Base-by-base conservation (phyloP, 306 rosid genomes). In the Castanea sativa region DNA sequence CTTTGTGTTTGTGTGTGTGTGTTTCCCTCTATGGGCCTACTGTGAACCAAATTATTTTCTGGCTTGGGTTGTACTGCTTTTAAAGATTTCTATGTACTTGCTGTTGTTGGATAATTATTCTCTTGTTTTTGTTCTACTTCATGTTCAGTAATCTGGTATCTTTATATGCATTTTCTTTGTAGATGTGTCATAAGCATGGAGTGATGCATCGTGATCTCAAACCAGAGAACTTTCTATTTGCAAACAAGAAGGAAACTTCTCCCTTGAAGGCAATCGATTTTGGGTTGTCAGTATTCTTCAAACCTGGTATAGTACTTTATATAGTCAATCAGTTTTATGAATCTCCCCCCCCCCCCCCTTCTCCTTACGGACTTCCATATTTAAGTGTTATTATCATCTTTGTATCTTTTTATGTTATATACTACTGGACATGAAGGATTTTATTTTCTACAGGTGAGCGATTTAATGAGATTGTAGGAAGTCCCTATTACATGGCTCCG, bases 401-500 rank as follows among this genome's bases (percentile, higher is more conserved):
- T 35, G 1, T 64, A 41, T 18, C 13, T 21, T 53, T 29, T 43
- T 5, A 29, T 58, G 53, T 74, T 59, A 35, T 14, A 8, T 21
- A 35, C 19, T 45, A 59, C 20, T 76, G 16, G 27, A 13, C 9
- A 58, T 79, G 35, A 74, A 83, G 38, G 75, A 63, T 73, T 13
- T 52, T 15, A 56, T 71, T 20, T 75, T 78, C 51, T 38, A 38
- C 73, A 89, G 92, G 90, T 27, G 88, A 89, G 76, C 78, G 55
- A 76, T 87, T 83, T 60, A 88, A 78, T 27, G 82, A 91, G 85
- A 87, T 93, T 25, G 97, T 93, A 19, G 98, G 97, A 64, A 93
- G 98, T 84, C 90, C 98, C 2, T 93, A 89, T 75, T 91, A 93
- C 87, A 91, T 93, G 89, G 98, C 98, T 51, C 98, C 97, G 0